Conservation (phyloP, 148 eudicot species). For the Polygonum maritimum region DNA sequence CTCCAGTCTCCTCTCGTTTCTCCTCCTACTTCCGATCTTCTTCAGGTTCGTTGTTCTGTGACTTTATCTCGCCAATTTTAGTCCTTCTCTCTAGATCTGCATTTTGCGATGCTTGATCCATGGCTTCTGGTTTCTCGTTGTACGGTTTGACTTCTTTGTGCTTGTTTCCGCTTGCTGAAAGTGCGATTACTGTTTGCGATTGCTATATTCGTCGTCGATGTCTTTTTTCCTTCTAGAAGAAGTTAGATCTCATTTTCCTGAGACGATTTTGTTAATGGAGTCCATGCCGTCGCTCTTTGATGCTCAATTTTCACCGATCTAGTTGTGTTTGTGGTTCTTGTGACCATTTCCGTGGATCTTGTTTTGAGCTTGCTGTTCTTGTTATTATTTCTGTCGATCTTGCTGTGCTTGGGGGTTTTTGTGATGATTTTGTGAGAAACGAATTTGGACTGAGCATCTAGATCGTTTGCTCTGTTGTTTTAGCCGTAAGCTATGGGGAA, state of each 20-base stretch:
- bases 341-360: background rate
- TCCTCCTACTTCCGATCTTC: background rate
- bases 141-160: background rate
- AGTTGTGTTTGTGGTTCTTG: background rate
- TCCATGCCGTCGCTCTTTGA: background rate
- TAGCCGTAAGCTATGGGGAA: slow-evolving; percentile 25
- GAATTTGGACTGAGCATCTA: background rate
- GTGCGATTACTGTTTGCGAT: background rate
- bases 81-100: background rate
- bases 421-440: background rate
- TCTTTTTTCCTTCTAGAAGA: background rate
- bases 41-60: slow-evolving; percentile 7
- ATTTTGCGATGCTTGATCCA: background rate
- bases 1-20: background rate
- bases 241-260: background rate
- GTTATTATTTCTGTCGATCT: background rate
- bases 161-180: background rate
- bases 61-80: background rate
- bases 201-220: background rate
- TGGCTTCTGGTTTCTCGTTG: background rate
- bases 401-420: background rate
- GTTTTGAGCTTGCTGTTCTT: background rate
- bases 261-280: background rate
- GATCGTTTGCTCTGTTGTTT: background rate
- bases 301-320: background rate